Evolutionary conservation across 106 monocot species (phyloP), one percentile per base, ranked within the genome.

Genomic region (Dioscorea alata): DNA sequence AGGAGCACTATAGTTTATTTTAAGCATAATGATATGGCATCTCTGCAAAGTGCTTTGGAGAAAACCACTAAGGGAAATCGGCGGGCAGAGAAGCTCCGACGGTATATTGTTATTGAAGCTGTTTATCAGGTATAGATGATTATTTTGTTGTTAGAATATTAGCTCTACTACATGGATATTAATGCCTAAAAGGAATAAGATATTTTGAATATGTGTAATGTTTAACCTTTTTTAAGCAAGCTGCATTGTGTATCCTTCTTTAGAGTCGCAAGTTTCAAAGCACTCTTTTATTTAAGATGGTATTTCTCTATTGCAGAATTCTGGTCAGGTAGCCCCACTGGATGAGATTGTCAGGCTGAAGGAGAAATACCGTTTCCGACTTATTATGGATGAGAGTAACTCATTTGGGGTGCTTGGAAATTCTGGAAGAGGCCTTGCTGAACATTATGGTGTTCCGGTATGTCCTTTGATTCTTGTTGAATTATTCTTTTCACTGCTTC

Each of bases 1-100:
- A 89, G 97, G 78, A 99, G 97, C 70, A 93, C 85, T 69, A 79
- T 99, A 62, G 84, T 88, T 34, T 99, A 99, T 73, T 99, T 99
- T 75, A 90, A 92, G 81, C 97, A 99, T 75, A 99, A 99, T 85
- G 89, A 99, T 68, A 87, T 99, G 92, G 61, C 78, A 67, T 99
- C 97, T 69, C 64, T 99, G 8, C 81, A 82, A 67, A 87, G 69
- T 65, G 90, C 86, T 64, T 71, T 99, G 66, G 92, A 90, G 75
- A 84, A 85, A 75, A 57, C 82, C 8, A 99, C 97, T 49, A 74
- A 66, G 49, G 76, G 87, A 61, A 92, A 92, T 64, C 76, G 79
- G 28, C 67, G 77, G 16, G 76, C 82, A 13, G 82, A 92, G 66
- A 84, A 90, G 53, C 52, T 99, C 8, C 72, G 92, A 6, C 87